Evolutionary conservation across 1,284 basidiomycete genomes (phyloP).

Genomic region (Heterobasidion annosum): DNA sequence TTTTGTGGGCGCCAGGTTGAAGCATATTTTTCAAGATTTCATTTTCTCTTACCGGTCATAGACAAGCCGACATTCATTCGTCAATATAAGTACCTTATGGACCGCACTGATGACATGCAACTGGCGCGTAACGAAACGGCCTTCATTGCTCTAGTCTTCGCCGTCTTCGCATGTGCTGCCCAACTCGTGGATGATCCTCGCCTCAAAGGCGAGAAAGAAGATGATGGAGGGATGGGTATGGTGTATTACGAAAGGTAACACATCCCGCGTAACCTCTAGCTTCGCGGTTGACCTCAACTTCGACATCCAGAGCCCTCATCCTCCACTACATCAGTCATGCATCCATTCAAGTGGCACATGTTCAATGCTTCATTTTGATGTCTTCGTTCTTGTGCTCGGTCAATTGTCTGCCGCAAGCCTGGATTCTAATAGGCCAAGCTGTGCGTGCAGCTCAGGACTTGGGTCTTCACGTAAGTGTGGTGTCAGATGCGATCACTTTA

Average conservation of each 20-base stretch:
- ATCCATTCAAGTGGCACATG: conserved; percentile 74
- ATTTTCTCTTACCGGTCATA: conserved; percentile 78
- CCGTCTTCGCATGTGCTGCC: conserved; percentile 78
- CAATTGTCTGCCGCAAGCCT: conserved; percentile 86
- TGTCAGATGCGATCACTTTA: neutral
- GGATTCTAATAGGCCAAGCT: conserved; percentile 84
- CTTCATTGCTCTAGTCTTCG: conserved; percentile 74
- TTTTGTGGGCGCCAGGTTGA: conserved; percentile 43
- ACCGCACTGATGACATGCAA: conserved; percentile 43
- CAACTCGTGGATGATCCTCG: conserved; percentile 69
- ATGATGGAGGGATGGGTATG: conserved; percentile 80
- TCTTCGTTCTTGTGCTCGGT: conserved; percentile 85
- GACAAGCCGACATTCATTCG: conserved; percentile 75
- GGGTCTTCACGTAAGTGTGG: conserved; percentile 71
- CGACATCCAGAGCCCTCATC: conserved; percentile 59
- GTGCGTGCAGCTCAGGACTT: conserved; percentile 82
- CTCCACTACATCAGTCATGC: conserved; percentile 83
- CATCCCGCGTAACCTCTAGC: conserved; percentile 12
- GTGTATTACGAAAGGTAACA: conserved; percentile 73
- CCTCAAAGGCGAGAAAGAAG: conserved; percentile 46
- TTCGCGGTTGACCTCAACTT: neutral
- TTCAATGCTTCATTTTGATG: conserved; percentile 81
- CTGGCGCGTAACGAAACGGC: conserved; percentile 51
- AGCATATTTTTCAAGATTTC: conserved; percentile 76
- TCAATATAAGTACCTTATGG: conserved; percentile 68